Conservation (phyloP, 768 basidiomycete species). For the Cubamyces sp. region DNA sequence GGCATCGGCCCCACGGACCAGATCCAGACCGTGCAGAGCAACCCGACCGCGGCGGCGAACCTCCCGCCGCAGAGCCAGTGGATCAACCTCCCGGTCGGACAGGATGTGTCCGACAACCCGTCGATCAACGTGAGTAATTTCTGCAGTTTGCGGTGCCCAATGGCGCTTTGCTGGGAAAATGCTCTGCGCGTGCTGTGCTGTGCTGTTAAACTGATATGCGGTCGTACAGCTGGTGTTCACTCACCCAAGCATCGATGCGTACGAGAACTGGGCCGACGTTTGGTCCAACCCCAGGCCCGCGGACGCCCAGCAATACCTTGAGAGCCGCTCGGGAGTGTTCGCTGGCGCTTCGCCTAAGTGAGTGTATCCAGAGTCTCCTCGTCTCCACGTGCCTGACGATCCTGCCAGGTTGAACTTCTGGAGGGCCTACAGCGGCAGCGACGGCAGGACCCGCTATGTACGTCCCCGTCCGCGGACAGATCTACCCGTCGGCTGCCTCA, state of each 20-base stretch:
- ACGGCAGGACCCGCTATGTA: slow-evolving; percentile 53
- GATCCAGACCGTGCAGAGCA: slow-evolving; percentile 52
- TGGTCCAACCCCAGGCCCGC: slow-evolving; percentile 57
- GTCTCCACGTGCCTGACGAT: not conserved
- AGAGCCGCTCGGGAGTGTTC: slow-evolving; percentile 56
- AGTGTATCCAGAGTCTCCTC: slow-evolving; percentile 8
- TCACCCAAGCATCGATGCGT: slow-evolving; percentile 62
- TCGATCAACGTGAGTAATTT: slow-evolving; percentile 61
- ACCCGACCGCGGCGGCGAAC: slow-evolving; percentile 48
- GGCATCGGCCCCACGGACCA: slow-evolving; percentile 66
- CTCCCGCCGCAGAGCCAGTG: slow-evolving; percentile 53
- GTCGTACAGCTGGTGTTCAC: slow-evolving; percentile 57
- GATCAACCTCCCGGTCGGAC: slow-evolving; percentile 64
- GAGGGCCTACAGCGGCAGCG: slow-evolving; percentile 52
- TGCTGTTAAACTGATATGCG: not conserved
- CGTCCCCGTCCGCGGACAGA: slow-evolving; percentile 17
- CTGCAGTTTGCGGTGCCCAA: not conserved
- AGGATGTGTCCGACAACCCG: slow-evolving; percentile 62
- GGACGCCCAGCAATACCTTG: slow-evolving; percentile 58
- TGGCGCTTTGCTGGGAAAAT: too few species aligned
- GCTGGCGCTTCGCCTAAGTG: slow-evolving; percentile 59
- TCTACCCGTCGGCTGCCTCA: too few species aligned
- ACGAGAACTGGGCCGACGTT: slow-evolving; percentile 67
- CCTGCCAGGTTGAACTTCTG: slow-evolving; percentile 61
- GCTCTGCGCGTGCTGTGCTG: not conserved